Percentiles rank a stretch among this genome's conserved stretches.
These are phyloP conservation scores for Seiridium unicorne DNA, from an alignment of 2,329 filamentous ascomycete genomes.

Conservation along the genomic window DNA sequence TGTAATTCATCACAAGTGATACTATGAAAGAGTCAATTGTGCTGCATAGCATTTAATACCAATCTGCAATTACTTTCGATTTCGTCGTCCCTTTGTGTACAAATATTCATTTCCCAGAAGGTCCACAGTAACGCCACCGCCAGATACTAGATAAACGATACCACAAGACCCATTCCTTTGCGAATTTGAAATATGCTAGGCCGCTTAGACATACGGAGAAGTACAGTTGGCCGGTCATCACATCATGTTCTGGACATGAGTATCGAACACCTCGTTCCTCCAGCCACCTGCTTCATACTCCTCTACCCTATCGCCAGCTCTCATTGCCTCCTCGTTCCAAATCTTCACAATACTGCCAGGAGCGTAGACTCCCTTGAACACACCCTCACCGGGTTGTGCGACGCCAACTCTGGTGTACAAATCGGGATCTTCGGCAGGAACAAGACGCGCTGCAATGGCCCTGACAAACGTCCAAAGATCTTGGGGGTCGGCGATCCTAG, in stretches of 20 bases:
- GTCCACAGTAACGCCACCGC: too few relatives aligned
- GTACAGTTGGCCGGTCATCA: slow-evolving; percentile 5
- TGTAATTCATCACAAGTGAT: too few relatives aligned
- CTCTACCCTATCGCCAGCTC: slow-evolving; percentile 71
- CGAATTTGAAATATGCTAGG: too few relatives aligned
- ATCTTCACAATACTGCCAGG: slow-evolving; percentile 85
- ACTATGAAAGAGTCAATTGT: too few relatives aligned
- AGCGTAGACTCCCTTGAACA: slow-evolving; percentile 84
- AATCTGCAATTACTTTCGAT: too few relatives aligned
- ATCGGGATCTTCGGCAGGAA: slow-evolving; percentile 72
- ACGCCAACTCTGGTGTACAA: slow-evolving; percentile 73
- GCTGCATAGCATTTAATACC: too few relatives aligned
- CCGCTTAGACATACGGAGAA: too few relatives aligned
- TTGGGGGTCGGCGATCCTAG: slow-evolving; percentile 76
- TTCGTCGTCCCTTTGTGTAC: too few relatives aligned
- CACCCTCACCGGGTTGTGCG: slow-evolving; percentile 47
- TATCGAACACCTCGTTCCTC: slow-evolving; percentile 81
- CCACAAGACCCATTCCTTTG: too few relatives aligned
- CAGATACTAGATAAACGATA: too few relatives aligned
- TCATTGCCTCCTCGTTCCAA: slow-evolving; percentile 78
- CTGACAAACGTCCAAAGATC: slow-evolving; percentile 80
- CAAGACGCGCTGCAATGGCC: slow-evolving; percentile 75
- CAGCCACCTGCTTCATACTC: slow-evolving; percentile 72
- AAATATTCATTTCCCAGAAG: too few relatives aligned
- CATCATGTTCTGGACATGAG: slow-evolving; percentile 23